Base-by-base conservation (phyloP, 2,329 filamentous ascomycete genomes). In the Emydomyces testavorans region DNA sequence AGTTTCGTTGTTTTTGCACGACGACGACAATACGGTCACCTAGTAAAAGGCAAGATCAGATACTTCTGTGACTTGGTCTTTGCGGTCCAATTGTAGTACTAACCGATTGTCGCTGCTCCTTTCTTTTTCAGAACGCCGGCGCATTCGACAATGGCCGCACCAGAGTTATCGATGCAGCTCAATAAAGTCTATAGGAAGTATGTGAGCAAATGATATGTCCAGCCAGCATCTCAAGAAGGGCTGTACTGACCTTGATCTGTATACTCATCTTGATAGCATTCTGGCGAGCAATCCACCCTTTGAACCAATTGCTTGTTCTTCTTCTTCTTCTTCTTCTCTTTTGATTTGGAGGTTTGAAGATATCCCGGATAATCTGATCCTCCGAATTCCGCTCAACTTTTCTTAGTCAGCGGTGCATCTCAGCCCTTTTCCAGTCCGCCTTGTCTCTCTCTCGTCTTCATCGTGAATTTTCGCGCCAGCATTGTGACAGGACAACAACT, bases 111-210 rank as follows among this genome's bases (percentile, higher is more conserved):
- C 51, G 90, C 92, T 61, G 67, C 60, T 42, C 82, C 79, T 73
- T 95, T 94, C 72, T 90, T 92, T 62, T 86, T 86, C 61, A 98
- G 74, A 54, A 96, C 84, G 65, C 90, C 83, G 65, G 84, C 85
- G 72, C 92, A 98, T 73, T 98, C 92, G 71, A 96, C 92, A 57
- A 98, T 76, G 60, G 92, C 89, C 58, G 92, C 92, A 65, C 92
- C 92, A 56, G 92, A 96, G 75, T 95, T 98, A 82, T 98, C 92
- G 79, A 98, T 96, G 82, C 92, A 96, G 72, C 92, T 95, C 61
- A 98, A 79, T 79, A 98, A 87, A 65, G 89, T 85, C 92, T 95
- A 58, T 28, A 31, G 18, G 24, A 18, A 16, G 21, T 7, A 34
- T 24, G 26, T 39, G 32, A 46, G 31, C 16, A 46, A 32, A 20